These are phyloP conservation scores for Nakaseomyces bracarensis DNA, from an alignment of 1,139 yeast species.

Conservation along the genomic window DNA sequence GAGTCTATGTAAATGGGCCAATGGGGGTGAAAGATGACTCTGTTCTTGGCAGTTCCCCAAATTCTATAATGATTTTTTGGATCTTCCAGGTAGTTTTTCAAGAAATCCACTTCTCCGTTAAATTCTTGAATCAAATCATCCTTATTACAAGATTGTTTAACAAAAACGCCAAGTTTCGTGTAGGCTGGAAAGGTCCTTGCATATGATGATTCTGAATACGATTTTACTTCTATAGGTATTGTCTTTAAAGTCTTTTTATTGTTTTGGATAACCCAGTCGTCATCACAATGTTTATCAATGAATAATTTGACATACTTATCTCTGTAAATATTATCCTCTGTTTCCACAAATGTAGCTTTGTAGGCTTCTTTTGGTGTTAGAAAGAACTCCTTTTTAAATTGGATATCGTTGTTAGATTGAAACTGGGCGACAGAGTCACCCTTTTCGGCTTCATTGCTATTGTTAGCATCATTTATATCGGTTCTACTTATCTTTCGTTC, in stretches of 20 bases:
- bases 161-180: constrained; percentile 57
- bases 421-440: background rate
- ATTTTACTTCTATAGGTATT: constrained; percentile 27
- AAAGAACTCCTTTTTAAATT: constrained; percentile 29
- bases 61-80: constrained; percentile 65
- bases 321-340: constrained; percentile 42
- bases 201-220: constrained; percentile 32
- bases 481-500: constrained; percentile 12
- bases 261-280: constrained; percentile 27
- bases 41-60: constrained; percentile 83
- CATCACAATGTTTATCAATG: constrained; percentile 26
- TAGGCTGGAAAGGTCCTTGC: constrained; percentile 53
- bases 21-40: constrained; percentile 48
- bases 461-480: constrained; percentile 8
- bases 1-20: constrained; percentile 65
- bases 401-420: constrained; percentile 11
- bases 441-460: background rate
- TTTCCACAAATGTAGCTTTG: constrained; percentile 43
- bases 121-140: constrained; percentile 55
- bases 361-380: constrained; percentile 38
- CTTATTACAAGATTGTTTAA: constrained; percentile 37
- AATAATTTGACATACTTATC: constrained; percentile 31
- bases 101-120: constrained; percentile 64
- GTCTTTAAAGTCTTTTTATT: constrained; percentile 15
- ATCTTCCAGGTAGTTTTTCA: constrained; percentile 53